These are phyloP conservation scores for Drechslera avenae DNA, from an alignment of 2,329 filamentous ascomycete species.

Conservation along the genomic window DNA sequence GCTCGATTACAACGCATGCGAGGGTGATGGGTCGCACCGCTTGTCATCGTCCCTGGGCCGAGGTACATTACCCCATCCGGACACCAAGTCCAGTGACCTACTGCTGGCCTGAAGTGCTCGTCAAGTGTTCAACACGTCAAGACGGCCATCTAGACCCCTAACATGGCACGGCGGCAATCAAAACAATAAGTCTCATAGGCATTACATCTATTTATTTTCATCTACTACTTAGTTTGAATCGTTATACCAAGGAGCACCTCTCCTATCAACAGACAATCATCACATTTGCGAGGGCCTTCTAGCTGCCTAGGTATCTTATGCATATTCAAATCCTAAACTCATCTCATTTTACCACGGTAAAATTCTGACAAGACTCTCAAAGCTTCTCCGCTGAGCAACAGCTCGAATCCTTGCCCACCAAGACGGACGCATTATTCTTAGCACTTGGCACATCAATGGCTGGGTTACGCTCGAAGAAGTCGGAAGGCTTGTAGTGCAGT, in stretches of 20 bases:
- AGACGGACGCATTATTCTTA: slow-evolving; percentile 39
- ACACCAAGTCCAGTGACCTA: slow-evolving; percentile 7
- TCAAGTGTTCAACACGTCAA: neutral
- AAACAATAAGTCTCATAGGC: too few relatives aligned
- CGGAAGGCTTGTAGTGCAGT: slow-evolving; percentile 55
- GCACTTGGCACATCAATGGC: slow-evolving; percentile 57
- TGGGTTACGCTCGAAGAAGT: slow-evolving; percentile 61
- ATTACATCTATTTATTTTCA: too few relatives aligned
- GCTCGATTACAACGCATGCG: slow-evolving; percentile 6
- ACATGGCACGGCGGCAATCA: too few relatives aligned
- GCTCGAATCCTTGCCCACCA: slow-evolving; percentile 29
- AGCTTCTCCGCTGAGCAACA: slow-evolving; percentile 28
- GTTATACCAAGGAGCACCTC: too few relatives aligned
- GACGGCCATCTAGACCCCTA: too few relatives aligned
- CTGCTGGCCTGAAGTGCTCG: too few relatives aligned
- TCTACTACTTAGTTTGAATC: too few relatives aligned
- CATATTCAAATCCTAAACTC: too few relatives aligned
- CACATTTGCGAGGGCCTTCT: too few relatives aligned
- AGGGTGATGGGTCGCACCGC: slow-evolving; percentile 12
- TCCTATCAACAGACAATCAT: too few relatives aligned
- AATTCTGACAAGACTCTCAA: slow-evolving; percentile 9
- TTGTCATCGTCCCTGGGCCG: slow-evolving; percentile 18
- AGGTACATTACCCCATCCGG: slow-evolving; percentile 24
- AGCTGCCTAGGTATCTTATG: too few relatives aligned
- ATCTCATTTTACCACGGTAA: too few relatives aligned